These are phyloP conservation scores for Cutaneotrichosporon sp. DNA, from an alignment of 1,284 basidiomycete species.

Conservation along the genomic window DNA sequence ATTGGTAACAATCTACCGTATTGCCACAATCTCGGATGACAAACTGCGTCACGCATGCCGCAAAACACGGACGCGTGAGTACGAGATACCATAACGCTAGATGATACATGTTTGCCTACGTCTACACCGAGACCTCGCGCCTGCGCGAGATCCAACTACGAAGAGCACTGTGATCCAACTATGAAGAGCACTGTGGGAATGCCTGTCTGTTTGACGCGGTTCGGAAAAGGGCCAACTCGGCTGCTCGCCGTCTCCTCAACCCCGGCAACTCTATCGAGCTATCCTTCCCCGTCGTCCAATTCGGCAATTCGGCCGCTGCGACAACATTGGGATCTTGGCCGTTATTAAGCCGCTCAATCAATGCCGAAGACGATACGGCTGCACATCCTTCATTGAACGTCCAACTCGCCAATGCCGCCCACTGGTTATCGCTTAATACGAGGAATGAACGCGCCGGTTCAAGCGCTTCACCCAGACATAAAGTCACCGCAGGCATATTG, in stretches of 20 bases:
- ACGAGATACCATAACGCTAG: not conserved
- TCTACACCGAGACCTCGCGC: not conserved
- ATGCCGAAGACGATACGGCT: not conserved
- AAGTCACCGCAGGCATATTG: conserved; percentile 14
- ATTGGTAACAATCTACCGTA: too few species aligned
- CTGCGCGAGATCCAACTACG: too few species aligned
- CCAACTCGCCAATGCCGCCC: conserved; percentile 14
- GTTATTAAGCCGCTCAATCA: conserved; percentile 15
- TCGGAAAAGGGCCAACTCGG: conserved; percentile 16
- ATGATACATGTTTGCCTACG: not conserved
- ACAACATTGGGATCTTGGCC: conserved; percentile 17
- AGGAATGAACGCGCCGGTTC: conserved; percentile 4
- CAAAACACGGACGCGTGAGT: too few species aligned
- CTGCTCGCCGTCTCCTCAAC: conserved; percentile 16
- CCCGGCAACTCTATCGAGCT: conserved; percentile 2
- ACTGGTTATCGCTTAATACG: conserved; percentile 22
- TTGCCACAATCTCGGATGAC: too few species aligned
- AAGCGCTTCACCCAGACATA: conserved; percentile 14
- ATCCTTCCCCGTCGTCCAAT: conserved; percentile 12
- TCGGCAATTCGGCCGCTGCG: conserved; percentile 15
- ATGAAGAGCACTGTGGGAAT: conserved; percentile 12
- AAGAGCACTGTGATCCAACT: not conserved
- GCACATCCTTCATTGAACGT: conserved; percentile 21
- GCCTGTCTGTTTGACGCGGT: conserved; percentile 12
- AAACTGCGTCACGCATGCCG: too few species aligned